Base-by-base conservation (phyloP, 768 basidiomycete species). In the Pluteus cervinus region DNA sequence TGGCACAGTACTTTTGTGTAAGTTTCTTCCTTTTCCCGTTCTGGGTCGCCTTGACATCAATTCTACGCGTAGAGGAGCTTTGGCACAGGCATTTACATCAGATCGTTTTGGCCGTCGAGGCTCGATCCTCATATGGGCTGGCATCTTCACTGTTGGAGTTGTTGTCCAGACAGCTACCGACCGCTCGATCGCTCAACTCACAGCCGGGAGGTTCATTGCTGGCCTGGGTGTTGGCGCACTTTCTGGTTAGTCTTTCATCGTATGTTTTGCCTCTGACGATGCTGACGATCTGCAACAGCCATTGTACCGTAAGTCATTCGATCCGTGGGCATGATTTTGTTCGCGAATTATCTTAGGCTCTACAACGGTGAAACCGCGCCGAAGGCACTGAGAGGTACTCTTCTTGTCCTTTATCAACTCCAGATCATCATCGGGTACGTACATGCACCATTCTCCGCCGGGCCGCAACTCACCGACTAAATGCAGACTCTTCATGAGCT, bases 301-400 rank as follows among this genome's bases (percentile, higher is more conserved):
- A 71, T 76, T 36, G 73, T 77, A 8, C 75, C 76, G 48, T 71
- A 36, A 44, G 65, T 61, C 9, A 16, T 26, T 24, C 18, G 7
- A n/a, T 12, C 20, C 37, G 11, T 9, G 16, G 24, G 31, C n/a
- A 18, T 14, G 12, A 11, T 5, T 3, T n/a, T 24, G 36, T 17
- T 7, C 22, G 12, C 20, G 11, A 5, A 60, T 56, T 7, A 45
- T 7, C 23, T 20, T n/a, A 61, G 68, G n/a, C 47, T 87, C 5
- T 87, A 86, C 54, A 85, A 82, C 45, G 84, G 85, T 25, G 85
- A 87, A 58, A 81, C 83, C 0, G 75, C 84, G 0, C 86, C 86
- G 0, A 85, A 85, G 50, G 69, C 75, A 1, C 67, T 87, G 40
- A 74, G 86, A 51, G 86, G 85, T 6, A 73, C 80, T 14, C 55